phyloP scores from a whole-genome alignment of 148 eudicot species.

The Euryodendron excelsum region DNA sequence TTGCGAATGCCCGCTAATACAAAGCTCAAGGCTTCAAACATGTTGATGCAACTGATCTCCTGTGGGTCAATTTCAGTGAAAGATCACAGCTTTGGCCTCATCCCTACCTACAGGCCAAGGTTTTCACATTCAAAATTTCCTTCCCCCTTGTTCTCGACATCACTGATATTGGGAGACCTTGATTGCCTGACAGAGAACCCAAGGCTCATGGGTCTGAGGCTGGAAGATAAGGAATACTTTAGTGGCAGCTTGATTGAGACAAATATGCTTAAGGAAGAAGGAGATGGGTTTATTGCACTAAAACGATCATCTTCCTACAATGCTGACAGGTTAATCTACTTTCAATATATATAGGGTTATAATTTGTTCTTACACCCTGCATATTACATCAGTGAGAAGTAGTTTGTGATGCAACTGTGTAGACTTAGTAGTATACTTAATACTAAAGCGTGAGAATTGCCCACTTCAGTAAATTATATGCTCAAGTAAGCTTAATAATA shows the following conservation, averaged over 20 bases:
- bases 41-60: constrained; percentile 90
- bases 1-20: constrained; percentile 37
- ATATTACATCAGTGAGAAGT: not conserved
- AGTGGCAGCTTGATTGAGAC: constrained; percentile 92
- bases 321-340: constrained; percentile 60
- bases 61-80: constrained; percentile 94
- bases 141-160: constrained; percentile 80
- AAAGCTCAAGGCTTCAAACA: constrained; percentile 67
- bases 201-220: constrained; percentile 52
- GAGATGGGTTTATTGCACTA: constrained; percentile 40
- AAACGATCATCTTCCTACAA: constrained; percentile 81
- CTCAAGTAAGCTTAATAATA: not conserved
- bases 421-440: not conserved
- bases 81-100: constrained; percentile 82
- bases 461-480: not conserved
- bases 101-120: constrained; percentile 70
- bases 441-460: not conserved
- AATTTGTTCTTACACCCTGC: not conserved
- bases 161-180: constrained; percentile 75
- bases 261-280: constrained; percentile 53
- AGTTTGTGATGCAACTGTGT: not conserved
- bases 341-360: not conserved
- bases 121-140: constrained; percentile 70
- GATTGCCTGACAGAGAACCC: constrained; percentile 73
- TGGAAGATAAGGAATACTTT: constrained; percentile 92